Percentiles rank a stretch among this genome's conserved stretches.
These are phyloP conservation scores for Microbotryomycetes sp. DNA, from an alignment of 1,284 basidiomycete genomes.

Conservation along the genomic window DNA sequence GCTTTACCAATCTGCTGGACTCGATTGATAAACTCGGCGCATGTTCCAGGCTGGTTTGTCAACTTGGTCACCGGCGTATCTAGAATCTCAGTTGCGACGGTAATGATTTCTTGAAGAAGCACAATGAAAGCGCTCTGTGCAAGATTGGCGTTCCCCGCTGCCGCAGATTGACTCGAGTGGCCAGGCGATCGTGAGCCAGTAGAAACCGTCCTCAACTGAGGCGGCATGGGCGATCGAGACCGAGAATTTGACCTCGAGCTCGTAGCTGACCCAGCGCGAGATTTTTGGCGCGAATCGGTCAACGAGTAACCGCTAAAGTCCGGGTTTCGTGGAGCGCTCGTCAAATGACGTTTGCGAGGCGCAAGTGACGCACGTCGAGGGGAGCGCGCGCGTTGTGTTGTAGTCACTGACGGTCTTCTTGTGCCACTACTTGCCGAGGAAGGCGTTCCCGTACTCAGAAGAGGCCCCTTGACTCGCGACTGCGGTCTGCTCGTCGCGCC, in stretches of 20 bases:
- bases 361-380: conserved; percentile 22
- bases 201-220: conserved; percentile 50
- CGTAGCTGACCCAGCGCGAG: conserved; percentile 42
- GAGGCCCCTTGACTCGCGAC: conserved; percentile 26
- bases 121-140: conserved; percentile 70
- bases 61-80: conserved; percentile 83
- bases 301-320: conserved; percentile 12
- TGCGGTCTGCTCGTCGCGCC: conserved; percentile 33
- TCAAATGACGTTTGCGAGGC: conserved; percentile 20
- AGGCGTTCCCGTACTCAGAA: conserved; percentile 1
- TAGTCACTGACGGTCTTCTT: background rate
- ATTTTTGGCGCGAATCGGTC: conserved; percentile 6
- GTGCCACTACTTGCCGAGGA: background rate
- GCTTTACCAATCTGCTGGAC: conserved; percentile 84
- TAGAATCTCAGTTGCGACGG: conserved; percentile 86
- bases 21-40: conserved; percentile 77
- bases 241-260: conserved; percentile 94
- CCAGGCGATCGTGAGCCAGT: conserved; percentile 22
- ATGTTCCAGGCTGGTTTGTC: conserved; percentile 73
- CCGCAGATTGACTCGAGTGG: background rate
- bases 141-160: conserved; percentile 15
- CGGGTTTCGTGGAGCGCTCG: conserved; percentile 12
- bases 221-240: conserved; percentile 84
- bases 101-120: conserved; percentile 84
- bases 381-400: conserved; percentile 2